Conservation (phyloP, 2,329 filamentous ascomycete species). For the Hypoxylon sp. region DNA sequence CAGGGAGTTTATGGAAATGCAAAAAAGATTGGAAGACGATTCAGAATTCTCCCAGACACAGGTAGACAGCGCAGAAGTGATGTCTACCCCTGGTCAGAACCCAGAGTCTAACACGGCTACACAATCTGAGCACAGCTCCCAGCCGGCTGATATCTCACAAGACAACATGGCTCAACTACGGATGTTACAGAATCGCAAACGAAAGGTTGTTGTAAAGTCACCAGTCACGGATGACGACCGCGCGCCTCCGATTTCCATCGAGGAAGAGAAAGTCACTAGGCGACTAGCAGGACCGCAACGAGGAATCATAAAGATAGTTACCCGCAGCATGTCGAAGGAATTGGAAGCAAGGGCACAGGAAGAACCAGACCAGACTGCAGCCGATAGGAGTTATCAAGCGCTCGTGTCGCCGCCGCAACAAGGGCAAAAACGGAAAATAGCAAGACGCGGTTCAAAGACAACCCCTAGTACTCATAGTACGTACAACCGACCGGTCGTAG, state of each 20-base stretch:
- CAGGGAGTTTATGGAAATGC: constrained; percentile 32
- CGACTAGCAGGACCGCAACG: constrained; percentile 37
- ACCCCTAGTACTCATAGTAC: constrained; percentile 36
- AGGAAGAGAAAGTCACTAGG: constrained; percentile 43
- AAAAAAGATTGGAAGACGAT: constrained; percentile 35
- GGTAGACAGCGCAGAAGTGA: constrained; percentile 3
- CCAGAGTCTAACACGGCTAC: not conserved
- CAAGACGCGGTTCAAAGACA: constrained; percentile 28
- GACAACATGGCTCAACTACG: not conserved
- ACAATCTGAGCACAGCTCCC: not conserved
- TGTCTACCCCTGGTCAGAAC: not conserved
- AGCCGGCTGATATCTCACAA: not conserved
- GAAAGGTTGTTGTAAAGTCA: constrained; percentile 41
- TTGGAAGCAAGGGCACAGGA: too few species aligned
- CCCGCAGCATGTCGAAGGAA: constrained; percentile 26
- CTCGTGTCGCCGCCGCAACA: constrained; percentile 10
- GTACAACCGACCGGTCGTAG: constrained; percentile 45
- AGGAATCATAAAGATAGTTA: constrained; percentile 44
- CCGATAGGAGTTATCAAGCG: constrained; percentile 9
- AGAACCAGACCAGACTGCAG: constrained; percentile 12
- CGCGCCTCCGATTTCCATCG: constrained; percentile 40
- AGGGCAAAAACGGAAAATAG: constrained; percentile 17
- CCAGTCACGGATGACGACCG: constrained; percentile 36
- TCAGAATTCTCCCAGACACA: constrained; percentile 29
- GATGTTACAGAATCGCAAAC: constrained; percentile 25